Evolutionary conservation across 1,139 yeast species (phyloP), one percentile per base, ranked within the genome.

Genomic region (Blastobotrys petasosporus): DNA sequence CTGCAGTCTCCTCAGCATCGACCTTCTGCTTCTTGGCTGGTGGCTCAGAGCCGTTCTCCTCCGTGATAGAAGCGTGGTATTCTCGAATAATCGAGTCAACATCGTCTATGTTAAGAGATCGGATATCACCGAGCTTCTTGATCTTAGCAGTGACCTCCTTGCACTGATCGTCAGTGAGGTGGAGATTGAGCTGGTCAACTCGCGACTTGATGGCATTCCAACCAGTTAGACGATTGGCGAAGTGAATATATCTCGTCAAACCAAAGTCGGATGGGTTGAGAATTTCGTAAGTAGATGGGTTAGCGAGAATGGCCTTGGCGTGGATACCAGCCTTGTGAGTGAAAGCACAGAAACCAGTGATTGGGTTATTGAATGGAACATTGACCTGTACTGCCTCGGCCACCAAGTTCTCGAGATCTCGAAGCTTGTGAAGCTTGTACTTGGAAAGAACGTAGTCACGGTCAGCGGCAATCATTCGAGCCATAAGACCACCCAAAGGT

Each of bases 261-360:
- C 97, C 97, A 66, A 90, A 90, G 71, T 90, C 97, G 31, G 85
- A 74, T 52, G 98, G 98, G 67, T 85, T 85, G 66, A 92, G 78
- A 61, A 92, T 92, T 75, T 92, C 98, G 68, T 92, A 92, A 33
- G 97, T 92, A 37, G 96, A 87, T 54, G 98, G 98, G 73, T 92
- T 92, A 52, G 98, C 98, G 60, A 92, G 79, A 61, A 92, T 92
- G 50, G 97, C 97, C 77, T 92, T 92, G 62, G 98, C 97, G 67
- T 92, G 98, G 63, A 92, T 90, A 73, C 98, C 98, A 47, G 98
- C 98, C 77, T 92, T 92, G 76, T 92, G 98, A 48, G 98, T 92
- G 73, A 92, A 92, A 45, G 98, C 98, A 75, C 97, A 92, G 82
- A 92, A 92, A 47, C 98, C 98, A 42, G 98, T 92, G 67, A 92